Conservation (phyloP, 805 yeast species). For the Priceomyces medius region DNA sequence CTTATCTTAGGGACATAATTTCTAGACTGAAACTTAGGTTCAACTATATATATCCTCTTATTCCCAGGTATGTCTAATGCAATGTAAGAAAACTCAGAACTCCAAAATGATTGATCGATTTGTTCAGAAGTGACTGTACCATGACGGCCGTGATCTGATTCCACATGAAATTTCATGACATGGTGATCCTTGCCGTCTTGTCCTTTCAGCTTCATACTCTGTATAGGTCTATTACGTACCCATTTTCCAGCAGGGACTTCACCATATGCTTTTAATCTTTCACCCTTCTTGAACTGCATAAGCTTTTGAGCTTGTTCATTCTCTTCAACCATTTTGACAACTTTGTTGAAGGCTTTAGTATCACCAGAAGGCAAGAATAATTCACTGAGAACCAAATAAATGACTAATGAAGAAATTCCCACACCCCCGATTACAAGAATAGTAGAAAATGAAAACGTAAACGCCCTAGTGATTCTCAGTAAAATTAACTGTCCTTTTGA, state of each 20-base stretch:
- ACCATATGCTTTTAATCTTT: constrained; percentile 80
- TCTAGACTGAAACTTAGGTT: constrained; percentile 52
- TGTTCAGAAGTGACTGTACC: constrained; percentile 83
- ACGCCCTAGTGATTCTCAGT: constrained; percentile 50
- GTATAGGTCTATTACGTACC: constrained; percentile 86
- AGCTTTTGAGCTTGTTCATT: constrained; percentile 58
- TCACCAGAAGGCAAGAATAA: constrained; percentile 88
- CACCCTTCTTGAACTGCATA: constrained; percentile 53
- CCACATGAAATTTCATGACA: constrained; percentile 83
- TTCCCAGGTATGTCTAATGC: constrained; percentile 75
- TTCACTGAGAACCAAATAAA: constrained; percentile 77
- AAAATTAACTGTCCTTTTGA: constrained; percentile 44
- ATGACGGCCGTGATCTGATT: constrained; percentile 56
- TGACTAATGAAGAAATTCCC: constrained; percentile 64
- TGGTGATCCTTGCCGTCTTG: constrained; percentile 78
- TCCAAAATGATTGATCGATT: constrained; percentile 61
- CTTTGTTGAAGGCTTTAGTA: constrained; percentile 84
- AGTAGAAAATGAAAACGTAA: constrained; percentile 62
- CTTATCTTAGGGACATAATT: constrained; percentile 38
- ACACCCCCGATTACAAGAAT: constrained; percentile 65
- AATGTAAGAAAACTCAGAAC: constrained; percentile 69
- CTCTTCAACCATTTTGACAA: constrained; percentile 72
- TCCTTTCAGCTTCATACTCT: constrained; percentile 63
- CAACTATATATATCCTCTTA: constrained; percentile 65
- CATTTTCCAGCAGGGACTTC: constrained; percentile 70